phyloP scores from a whole-genome alignment of 805 yeast species.

The Yueomyces sinensis region DNA sequence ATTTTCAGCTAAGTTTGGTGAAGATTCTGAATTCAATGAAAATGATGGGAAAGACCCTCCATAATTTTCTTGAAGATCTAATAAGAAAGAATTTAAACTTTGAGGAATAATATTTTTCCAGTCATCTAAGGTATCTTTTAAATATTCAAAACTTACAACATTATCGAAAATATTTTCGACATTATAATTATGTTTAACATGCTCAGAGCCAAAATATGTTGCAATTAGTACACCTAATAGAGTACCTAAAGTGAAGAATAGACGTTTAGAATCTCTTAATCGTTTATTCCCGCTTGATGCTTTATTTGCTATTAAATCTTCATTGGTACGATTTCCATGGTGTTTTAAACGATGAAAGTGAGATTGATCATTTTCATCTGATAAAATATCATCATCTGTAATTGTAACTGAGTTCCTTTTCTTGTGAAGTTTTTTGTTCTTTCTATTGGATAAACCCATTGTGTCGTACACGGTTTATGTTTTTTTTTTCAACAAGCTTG shows the following conservation, averaged over 20 bases:
- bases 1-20: constrained; percentile 52
- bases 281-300: constrained; percentile 2
- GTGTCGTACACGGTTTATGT: no score
- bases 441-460: no score
- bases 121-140: constrained; percentile 49
- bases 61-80: constrained; percentile 30
- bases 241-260: constrained; percentile 58
- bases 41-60: constrained; percentile 3
- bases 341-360: neutral
- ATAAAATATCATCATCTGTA: no score
- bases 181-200: constrained; percentile 14
- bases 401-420: no score
- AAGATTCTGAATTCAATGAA: no score
- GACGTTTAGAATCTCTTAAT: constrained; percentile 38
- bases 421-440: no score
- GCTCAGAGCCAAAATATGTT: constrained; percentile 37
- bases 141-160: constrained; percentile 40
- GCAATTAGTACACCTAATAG: constrained; percentile 56
- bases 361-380: no score
- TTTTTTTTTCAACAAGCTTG: no score
- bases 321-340: constrained; percentile 1
- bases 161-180: constrained; percentile 29
- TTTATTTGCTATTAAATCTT: neutral
- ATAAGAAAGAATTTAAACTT: constrained; percentile 44
- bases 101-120: constrained; percentile 67